Base-by-base conservation (phyloP, 2,329 filamentous ascomycete genomes). In the Calycina marina region DNA sequence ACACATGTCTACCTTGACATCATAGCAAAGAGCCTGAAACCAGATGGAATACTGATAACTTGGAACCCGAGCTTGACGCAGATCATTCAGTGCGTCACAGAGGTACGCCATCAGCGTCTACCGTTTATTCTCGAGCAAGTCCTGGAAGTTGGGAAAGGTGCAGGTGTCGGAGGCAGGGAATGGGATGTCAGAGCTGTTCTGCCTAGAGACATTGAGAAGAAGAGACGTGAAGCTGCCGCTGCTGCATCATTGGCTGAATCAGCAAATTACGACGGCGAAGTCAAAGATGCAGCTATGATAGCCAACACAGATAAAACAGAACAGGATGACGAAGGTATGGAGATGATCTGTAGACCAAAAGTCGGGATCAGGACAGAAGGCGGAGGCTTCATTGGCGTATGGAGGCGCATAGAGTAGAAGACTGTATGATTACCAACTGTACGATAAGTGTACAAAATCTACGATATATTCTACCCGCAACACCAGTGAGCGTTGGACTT, bases 41-140 rank as follows among this genome's bases (percentile, higher is more conserved):
- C 67, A 2, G 69, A 79, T 46, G 80, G 74, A 0, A 58, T 69
- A 6, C 58, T 88, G 18, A 61, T 78, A 10, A 63, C 84, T 1
- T 90, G 85, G 56, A 74, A 72, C 41, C 82, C 82, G 0, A 82
- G 73, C 44, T 72, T 90, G 37, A 85, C 80, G 6, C 82, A 88
- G 52, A 77, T 88, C 34, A 72, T 66, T 25, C 65, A 73, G 4
- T 79, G 76, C 37, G 59, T 76, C 16, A 56, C 65, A 28, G 52
- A 59, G 24, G 65, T 73, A 18, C 65, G 64, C 36, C 55, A 63
- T 16, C 57, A 68, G 9, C 55, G 53, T 2, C 56, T 82, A 32
- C 69, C 70, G 11, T 33, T 67, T 14, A 52, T 63, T 15, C 54
- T 74, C 6, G 72, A 78, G 24, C 64, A 60, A 27, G 68, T 73